Percentiles rank a stretch among this genome's conserved stretches.
phyloP scores from a whole-genome alignment of 2,329 filamentous ascomycete species.

The Parastagonospora avenae region DNA sequence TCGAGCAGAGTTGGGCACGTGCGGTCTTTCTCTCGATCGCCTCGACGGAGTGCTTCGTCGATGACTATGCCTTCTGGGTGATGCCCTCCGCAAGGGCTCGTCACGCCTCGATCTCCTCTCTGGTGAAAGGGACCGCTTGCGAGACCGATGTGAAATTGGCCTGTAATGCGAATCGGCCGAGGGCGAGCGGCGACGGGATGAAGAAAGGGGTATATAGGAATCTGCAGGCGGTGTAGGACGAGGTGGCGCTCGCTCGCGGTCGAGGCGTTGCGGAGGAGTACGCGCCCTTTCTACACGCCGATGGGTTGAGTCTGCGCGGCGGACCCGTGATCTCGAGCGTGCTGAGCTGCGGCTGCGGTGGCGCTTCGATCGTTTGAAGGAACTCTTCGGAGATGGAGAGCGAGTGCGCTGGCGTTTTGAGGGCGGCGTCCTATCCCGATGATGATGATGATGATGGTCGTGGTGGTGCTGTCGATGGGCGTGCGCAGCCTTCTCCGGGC shows the following conservation, averaged over 20 bases:
- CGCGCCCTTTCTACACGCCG: slow-evolving; percentile 33
- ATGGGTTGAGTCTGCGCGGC: slow-evolving; percentile 37
- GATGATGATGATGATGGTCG: slow-evolving; percentile 34
- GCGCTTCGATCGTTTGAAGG: slow-evolving; percentile 41
- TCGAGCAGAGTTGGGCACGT: slow-evolving; percentile 20
- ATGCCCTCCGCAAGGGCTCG: slow-evolving; percentile 32
- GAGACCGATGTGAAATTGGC: slow-evolving; percentile 32
- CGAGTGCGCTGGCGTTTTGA: slow-evolving; percentile 47
- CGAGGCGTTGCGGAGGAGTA: slow-evolving; percentile 38
- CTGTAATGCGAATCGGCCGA: slow-evolving; percentile 49
- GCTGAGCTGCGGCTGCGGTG: slow-evolving; percentile 42
- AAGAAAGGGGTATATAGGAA: slow-evolving; percentile 37
- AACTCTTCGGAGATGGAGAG: slow-evolving; percentile 43
- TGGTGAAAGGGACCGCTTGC: slow-evolving; percentile 40
- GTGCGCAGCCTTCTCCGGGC: slow-evolving; percentile 43
- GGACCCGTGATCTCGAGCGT: slow-evolving; percentile 42
- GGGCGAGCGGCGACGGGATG: slow-evolving; percentile 48
- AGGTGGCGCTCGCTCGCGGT: slow-evolving; percentile 39
- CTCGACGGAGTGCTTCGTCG: slow-evolving; percentile 30
- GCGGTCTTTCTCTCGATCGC: slow-evolving; percentile 25
- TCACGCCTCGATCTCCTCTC: slow-evolving; percentile 38
- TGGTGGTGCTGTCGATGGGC: slow-evolving; percentile 41
- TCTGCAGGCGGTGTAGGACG: slow-evolving; percentile 39
- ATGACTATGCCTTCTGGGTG: slow-evolving; percentile 36
- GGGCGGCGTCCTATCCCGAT: slow-evolving; percentile 44